These are phyloP conservation scores for Phytophthora aleatoria DNA, from an alignment of 352 stramenopile genomes.

Conservation along the genomic window DNA sequence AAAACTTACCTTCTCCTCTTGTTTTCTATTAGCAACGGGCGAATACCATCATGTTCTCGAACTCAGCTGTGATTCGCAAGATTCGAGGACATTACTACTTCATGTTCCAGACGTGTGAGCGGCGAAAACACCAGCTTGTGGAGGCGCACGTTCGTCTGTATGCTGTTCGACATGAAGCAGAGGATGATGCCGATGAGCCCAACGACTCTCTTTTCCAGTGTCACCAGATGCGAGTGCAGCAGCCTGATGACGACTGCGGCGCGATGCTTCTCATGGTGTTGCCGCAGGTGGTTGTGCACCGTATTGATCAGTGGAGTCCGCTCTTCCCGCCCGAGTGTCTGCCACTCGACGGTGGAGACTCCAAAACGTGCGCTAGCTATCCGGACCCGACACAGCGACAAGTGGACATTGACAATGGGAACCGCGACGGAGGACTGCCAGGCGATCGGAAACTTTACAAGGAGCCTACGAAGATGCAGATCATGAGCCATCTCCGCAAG, in stretches of 20 bases:
- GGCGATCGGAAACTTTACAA: constrained; percentile 43
- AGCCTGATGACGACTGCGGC: constrained; percentile 83
- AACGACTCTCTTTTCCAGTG: constrained; percentile 75
- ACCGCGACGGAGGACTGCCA: constrained; percentile 57
- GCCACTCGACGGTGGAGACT: constrained; percentile 46
- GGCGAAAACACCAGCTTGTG: constrained; percentile 88
- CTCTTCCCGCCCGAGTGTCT: constrained; percentile 83
- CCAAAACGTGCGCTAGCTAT: constrained; percentile 61
- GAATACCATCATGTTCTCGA: constrained; percentile 88
- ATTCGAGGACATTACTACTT: constrained; percentile 92
- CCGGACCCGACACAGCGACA: constrained; percentile 74
- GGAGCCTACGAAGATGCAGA: constrained; percentile 71
- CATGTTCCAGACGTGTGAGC: constrained; percentile 92
- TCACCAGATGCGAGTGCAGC: constrained; percentile 89
- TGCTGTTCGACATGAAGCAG: constrained; percentile 74
- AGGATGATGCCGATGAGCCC: constrained; percentile 42
- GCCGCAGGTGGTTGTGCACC: constrained; percentile 82
- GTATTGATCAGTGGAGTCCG: constrained; percentile 87
- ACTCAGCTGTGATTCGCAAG: constrained; percentile 85
- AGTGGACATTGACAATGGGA: constrained; percentile 87
- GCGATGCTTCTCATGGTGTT: constrained; percentile 85
- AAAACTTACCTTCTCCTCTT: not conserved
- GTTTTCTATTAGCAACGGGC: constrained; percentile 63
- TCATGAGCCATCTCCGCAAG: constrained; percentile 67
- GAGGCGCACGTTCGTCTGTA: constrained; percentile 87